Base-by-base conservation (phyloP, 768 basidiomycete genomes). In the Suillus brevipes region DNA sequence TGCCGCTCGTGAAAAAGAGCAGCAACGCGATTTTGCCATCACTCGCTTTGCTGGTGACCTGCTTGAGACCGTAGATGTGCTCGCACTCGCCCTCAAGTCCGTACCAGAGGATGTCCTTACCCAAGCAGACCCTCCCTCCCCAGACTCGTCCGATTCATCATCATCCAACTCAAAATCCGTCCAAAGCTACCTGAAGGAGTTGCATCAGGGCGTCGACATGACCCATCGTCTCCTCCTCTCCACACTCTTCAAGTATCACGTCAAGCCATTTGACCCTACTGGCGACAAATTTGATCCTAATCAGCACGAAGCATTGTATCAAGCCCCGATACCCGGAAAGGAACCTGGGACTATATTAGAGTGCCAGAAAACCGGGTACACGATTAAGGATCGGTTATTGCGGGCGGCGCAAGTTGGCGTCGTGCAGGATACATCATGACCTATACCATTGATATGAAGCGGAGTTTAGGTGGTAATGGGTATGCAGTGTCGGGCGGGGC, bases 401-500 rank as follows among this genome's bases (percentile, higher is more conserved):
- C 86, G 97, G 64, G 94, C 97, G 4, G 95, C 97, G 25, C 95
- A 98, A 81, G 97, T 99, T 64, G 97, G 97, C 64, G 96, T 98
- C 34, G 95, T 89, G 20, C 91, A 94, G 78, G 89, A 91, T 65
- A 75, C 77, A 8, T 71, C 75, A 69, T 82, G 74, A 81, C 59
- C 36, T 61, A 70, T 60, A 20, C 28, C 4, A 23, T 43, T 64
- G 14, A 10, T 23, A 4, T 20, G 45, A 34, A 57, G 52, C 34
- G 47, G 61, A 16, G 60, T 40, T 55, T 47, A 31, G 59, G 23
- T 31, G 56, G 34, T 43, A 42, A 31, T 20, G 50, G 37, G 56
- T 53, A 65, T 49, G 49, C 12, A 25, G 56, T 60, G 60, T 60
- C 52, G 23, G 50, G 52, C 37, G 13, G 45, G 45, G 43, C 61